Evolutionary conservation across 1,284 basidiomycete genomes (phyloP).

Genomic region (Xerocomus minutiporus): DNA sequence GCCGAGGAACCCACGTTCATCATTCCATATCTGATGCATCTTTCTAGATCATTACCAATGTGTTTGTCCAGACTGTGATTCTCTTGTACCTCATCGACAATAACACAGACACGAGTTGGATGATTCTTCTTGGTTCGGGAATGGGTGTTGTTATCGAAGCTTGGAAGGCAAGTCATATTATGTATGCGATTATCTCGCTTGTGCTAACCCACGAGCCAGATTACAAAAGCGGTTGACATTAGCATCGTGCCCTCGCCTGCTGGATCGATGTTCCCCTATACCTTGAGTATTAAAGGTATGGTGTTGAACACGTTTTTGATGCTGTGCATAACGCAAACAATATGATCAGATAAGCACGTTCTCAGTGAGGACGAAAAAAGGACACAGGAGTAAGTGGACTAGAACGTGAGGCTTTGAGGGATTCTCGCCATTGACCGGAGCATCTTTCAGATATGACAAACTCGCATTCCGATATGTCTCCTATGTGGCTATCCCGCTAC

Average conservation of each 20-base stretch:
- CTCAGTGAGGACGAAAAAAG: slow-evolving; percentile 92
- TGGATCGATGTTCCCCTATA: slow-evolving; percentile 73
- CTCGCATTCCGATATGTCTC: slow-evolving; percentile 90
- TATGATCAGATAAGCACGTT: slow-evolving; percentile 77
- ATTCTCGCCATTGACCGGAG: slow-evolving; percentile 20
- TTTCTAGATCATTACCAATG: slow-evolving; percentile 82
- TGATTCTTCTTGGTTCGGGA: slow-evolving; percentile 88
- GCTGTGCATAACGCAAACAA: slow-evolving; percentile 7
- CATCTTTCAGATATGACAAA: slow-evolving; percentile 63
- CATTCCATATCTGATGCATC: slow-evolving; percentile 9
- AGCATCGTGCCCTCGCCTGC: slow-evolving; percentile 54
- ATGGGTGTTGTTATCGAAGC: slow-evolving; percentile 89
- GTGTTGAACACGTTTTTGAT: slow-evolving; percentile 16
- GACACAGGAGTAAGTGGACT: slow-evolving; percentile 81
- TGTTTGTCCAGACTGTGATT: slow-evolving; percentile 86
- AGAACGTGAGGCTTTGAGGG: background rate
- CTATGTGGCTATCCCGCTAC: slow-evolving; percentile 78
- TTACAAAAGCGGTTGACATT: slow-evolving; percentile 87
- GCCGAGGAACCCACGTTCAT: slow-evolving; percentile 8
- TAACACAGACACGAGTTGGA: slow-evolving; percentile 92
- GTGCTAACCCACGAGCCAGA: slow-evolving; percentile 38
- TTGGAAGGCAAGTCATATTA: slow-evolving; percentile 72
- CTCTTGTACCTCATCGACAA: slow-evolving; percentile 93
- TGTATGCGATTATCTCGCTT: slow-evolving; percentile 12
- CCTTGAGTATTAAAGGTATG: slow-evolving; percentile 73